Evolutionary conservation across 441 rosid species (phyloP), one percentile per base, ranked within the genome.

Genomic region (Gossypium schwendimanii): DNA sequence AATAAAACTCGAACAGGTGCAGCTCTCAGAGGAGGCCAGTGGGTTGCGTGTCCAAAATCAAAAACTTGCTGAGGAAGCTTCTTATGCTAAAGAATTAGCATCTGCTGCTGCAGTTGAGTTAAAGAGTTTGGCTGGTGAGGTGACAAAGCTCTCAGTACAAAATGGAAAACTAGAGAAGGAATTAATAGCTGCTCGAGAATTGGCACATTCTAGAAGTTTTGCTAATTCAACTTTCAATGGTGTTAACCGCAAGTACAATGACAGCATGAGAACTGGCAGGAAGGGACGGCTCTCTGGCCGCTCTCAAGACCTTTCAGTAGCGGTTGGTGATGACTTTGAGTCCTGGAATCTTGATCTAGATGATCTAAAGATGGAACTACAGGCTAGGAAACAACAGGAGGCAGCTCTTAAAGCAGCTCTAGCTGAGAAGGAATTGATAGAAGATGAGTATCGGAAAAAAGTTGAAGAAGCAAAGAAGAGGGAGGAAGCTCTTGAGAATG

Each of bases 91-190:
- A 82, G 98, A 96, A 82, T 77, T 96, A 77, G 99, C 99, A 4
- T 91, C 99, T 71, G 98, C 97, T 72, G 99, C 99, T 50, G 99
- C 99, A 14, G 91, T 93, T 77, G 99, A 96, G 86, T 85, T 96
- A 68, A 96, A 93, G 80, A 96, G 92, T 76, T 85, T 96, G 80
- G 98, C 99, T 55, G 87, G 88, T 66, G 98, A 93, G 86, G 97
- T 96, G 67, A 96, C 98, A 65, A 93, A 86, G 78, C 87, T 93
- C 54, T 91, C 99, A 2, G 76, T 90, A 74, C 97, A 90, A 77
- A 93, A 89, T 60, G 86, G 90, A 57, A 96, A 91, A 78, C 81
- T 90, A 61, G 99, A 93, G 76, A 91, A 91, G 75, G 98, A 93
- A 70, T 53, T 93, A 69, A 61, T 78, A 77, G 84, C 92, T 76